Evolutionary conservation across 148 eudicot species (phyloP).

Genomic region (Silene conica): DNA sequence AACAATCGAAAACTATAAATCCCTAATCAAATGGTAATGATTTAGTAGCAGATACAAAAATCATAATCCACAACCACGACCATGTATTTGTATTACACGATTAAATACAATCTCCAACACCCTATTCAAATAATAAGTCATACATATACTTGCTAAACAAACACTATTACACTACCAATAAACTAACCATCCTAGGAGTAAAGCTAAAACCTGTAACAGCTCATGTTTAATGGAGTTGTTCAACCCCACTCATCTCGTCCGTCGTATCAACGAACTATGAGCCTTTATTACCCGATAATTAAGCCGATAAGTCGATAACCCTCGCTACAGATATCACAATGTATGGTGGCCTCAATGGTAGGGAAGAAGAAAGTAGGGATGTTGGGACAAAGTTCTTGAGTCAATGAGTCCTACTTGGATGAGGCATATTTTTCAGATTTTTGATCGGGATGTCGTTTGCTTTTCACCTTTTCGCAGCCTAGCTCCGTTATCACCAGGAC

Average conservation of each 20-base stretch:
- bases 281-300: neutral
- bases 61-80: neutral
- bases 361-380: neutral
- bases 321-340: neutral
- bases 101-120: neutral
- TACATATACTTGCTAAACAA: conserved; percentile 3
- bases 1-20: too few species aligned
- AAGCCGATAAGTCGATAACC: neutral
- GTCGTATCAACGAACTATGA: neutral
- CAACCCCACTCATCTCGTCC: neutral
- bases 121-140: neutral
- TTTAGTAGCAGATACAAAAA: too few species aligned
- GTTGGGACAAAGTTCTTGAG: neutral
- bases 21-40: too few species aligned
- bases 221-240: neutral
- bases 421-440: neutral
- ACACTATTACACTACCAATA: neutral
- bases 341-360: neutral
- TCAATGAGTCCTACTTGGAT: neutral
- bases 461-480: neutral
- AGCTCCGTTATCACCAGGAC: neutral
- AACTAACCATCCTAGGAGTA: neutral
- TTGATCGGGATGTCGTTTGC: neutral
- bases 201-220: neutral
- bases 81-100: neutral